Evolutionary conservation across 768 basidiomycete genomes (phyloP).

Genomic region (Boletus barrowsii): DNA sequence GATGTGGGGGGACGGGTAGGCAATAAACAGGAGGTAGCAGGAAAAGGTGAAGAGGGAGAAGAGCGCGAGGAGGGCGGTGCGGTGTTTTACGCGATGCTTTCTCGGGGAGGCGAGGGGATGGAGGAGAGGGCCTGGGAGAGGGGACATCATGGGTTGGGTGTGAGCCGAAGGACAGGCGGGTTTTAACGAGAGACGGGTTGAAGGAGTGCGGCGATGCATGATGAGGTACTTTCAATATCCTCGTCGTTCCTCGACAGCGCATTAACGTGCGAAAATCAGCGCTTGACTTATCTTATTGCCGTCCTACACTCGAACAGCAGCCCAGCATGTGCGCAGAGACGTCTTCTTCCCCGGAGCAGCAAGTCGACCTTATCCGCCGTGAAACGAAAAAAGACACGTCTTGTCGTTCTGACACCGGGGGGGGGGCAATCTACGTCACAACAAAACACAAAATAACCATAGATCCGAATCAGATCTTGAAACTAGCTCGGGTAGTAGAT

Average conservation of each 20-base stretch:
- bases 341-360: too few relatives aligned
- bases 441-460: too few relatives aligned
- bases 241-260: background rate
- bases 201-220: slow-evolving; percentile 31
- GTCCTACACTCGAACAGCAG: too few relatives aligned
- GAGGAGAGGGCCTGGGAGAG: slow-evolving; percentile 33
- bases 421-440: too few relatives aligned
- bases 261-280: background rate
- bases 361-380: too few relatives aligned
- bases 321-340: too few relatives aligned
- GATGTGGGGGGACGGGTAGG: slow-evolving; percentile 39
- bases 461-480: too few relatives aligned
- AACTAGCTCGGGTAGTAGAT: too few relatives aligned
- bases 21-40: slow-evolving; percentile 54
- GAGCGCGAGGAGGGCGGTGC: slow-evolving; percentile 55
- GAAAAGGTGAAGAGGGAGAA: slow-evolving; percentile 48
- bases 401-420: too few relatives aligned
- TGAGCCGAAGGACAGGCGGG: background rate
- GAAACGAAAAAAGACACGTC: too few relatives aligned
- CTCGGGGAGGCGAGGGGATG: slow-evolving; percentile 15
- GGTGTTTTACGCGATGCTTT: slow-evolving; percentile 44
- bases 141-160: slow-evolving; percentile 19
- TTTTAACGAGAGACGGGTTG: slow-evolving; percentile 20
- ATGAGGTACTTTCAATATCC: background rate
- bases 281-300: background rate